Base-by-base conservation (phyloP, 495 filamentous ascomycete genomes). In the Niebla homalea region DNA sequence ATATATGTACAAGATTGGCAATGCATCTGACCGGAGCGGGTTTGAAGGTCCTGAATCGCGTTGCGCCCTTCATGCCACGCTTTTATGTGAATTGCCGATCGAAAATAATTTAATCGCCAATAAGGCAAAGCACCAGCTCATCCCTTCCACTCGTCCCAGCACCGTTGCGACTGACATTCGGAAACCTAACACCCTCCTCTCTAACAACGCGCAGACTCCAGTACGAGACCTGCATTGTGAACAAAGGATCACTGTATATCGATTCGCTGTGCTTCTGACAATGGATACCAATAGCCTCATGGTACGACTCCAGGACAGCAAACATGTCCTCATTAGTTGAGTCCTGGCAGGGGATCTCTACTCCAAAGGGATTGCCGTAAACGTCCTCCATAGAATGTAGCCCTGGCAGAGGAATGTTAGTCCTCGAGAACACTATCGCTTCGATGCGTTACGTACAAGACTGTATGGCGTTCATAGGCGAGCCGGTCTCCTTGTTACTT, bases 111-210 rank as follows among this genome's bases (percentile, higher is more conserved):
- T 41, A 41, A 15, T 7, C 21, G n/a, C 16, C 39, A 41, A 12
- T 18, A 6, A 41, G 39, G 5, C 39, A 41, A 15, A 41, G 39
- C 21, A 61, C 44, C 41, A 51, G 54, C 22, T 64, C 61, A 55
- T 49, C 62, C 19, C 45, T 43, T 40, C 58, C 62, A 8, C 29
- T 3, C 10, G 29, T 37, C 63, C 62, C 6, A 51, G 58, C 12
- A 40, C 51, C 44, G 48, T 55, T n/a, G 54, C 57, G n/a, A 62
- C 43, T 42, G 68, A 14, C 29, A 29, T 42, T 42, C 3, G 55
- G 58, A 37, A 38, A 55, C 52, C 60, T 56, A 10, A 58, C 38
- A 16, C 56, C 49, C 46, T 61, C 58, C 18, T 42, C 16, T 10
- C 45, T 56, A 5, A 58, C 43, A 25, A 58, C 35, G 11, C 49